Conservation (phyloP, 2,329 filamentous ascomycete species). For the Zalaria sp. region DNA sequence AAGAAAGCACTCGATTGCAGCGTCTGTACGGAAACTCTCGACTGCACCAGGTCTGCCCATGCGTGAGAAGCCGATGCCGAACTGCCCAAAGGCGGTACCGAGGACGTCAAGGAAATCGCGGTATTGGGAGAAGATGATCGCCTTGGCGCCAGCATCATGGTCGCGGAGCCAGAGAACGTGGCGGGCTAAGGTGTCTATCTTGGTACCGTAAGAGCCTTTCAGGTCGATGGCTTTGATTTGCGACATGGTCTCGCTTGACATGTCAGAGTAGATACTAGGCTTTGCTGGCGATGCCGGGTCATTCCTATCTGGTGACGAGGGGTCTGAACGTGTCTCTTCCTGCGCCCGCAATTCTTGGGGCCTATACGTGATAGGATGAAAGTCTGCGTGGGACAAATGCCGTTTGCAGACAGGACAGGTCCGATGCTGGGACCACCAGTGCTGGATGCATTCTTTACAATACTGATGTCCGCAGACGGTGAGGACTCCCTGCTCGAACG, state of each 20-base stretch:
- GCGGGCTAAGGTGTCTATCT: slow-evolving; percentile 60
- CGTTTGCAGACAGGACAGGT: slow-evolving; percentile 81
- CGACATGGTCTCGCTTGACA: slow-evolving; percentile 54
- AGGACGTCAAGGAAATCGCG: slow-evolving; percentile 67
- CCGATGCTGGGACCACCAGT: slow-evolving; percentile 61
- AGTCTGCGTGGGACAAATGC: slow-evolving; percentile 47
- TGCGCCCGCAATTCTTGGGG: slow-evolving; percentile 58
- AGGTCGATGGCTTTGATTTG: slow-evolving; percentile 77
- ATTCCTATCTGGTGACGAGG: slow-evolving; percentile 13
- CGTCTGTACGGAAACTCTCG: slow-evolving; percentile 61
- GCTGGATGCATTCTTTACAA: slow-evolving; percentile 70
- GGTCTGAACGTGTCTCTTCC: slow-evolving; percentile 29
- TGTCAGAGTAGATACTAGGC: slow-evolving; percentile 61
- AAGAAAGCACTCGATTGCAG: slow-evolving; percentile 65
- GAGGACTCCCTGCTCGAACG: slow-evolving; percentile 64
- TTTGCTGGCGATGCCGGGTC: not conserved
- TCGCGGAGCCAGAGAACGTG: slow-evolving; percentile 78
- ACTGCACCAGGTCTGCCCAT: slow-evolving; percentile 59
- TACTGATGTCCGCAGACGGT: slow-evolving; percentile 88
- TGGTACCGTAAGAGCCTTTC: slow-evolving; percentile 64
- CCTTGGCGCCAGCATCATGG: slow-evolving; percentile 75
- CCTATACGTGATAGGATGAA: slow-evolving; percentile 76
- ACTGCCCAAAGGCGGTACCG: slow-evolving; percentile 51
- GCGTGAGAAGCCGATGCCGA: slow-evolving; percentile 58
- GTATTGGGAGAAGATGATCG: slow-evolving; percentile 90